These are phyloP conservation scores for Tetrapisispora fleetii DNA, from an alignment of 805 yeast genomes.

Conservation along the genomic window DNA sequence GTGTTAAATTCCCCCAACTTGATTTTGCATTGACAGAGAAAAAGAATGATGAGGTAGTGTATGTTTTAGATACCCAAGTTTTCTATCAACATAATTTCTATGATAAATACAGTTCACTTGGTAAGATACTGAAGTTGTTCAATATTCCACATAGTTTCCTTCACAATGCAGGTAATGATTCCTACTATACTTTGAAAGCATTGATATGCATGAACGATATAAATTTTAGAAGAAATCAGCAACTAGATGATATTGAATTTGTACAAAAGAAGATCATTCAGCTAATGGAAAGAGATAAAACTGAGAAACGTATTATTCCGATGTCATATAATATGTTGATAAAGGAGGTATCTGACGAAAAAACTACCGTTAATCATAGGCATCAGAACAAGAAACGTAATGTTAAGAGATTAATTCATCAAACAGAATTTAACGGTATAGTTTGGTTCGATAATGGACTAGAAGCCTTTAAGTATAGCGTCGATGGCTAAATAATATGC, in stretches of 20 bases:
- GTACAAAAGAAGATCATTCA: slow-evolving; percentile 12
- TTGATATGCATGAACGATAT: slow-evolving; percentile 41
- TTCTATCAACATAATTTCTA: slow-evolving; percentile 36
- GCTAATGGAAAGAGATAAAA: slow-evolving; percentile 15
- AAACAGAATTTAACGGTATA: slow-evolving; percentile 22
- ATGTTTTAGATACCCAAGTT: slow-evolving; percentile 39
- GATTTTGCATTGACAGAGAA: slow-evolving; percentile 4
- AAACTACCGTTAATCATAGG: not conserved
- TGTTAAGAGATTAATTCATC: slow-evolving; percentile 11
- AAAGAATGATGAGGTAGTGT: slow-evolving; percentile 3
- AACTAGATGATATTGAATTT: slow-evolving; percentile 17
- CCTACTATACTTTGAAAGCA: slow-evolving; percentile 47
- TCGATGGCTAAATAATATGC: not conserved
- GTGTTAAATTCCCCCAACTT: slow-evolving; percentile 34
- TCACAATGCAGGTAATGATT: slow-evolving; percentile 68
- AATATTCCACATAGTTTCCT: slow-evolving; percentile 47
- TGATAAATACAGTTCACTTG: slow-evolving; percentile 34
- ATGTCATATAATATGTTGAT: slow-evolving; percentile 17
- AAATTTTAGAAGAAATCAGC: slow-evolving; percentile 14
- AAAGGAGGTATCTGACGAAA: slow-evolving; percentile 1
- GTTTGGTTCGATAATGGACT: slow-evolving; percentile 15
- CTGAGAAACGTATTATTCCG: slow-evolving; percentile 17
- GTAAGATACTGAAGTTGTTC: slow-evolving; percentile 38
- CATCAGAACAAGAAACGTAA: slow-evolving; percentile 2
- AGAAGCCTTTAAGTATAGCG: slow-evolving; percentile 9